phyloP scores from a whole-genome alignment of 371 early-diverging fungal genomes.

The Dichotomocladium elegans region DNA sequence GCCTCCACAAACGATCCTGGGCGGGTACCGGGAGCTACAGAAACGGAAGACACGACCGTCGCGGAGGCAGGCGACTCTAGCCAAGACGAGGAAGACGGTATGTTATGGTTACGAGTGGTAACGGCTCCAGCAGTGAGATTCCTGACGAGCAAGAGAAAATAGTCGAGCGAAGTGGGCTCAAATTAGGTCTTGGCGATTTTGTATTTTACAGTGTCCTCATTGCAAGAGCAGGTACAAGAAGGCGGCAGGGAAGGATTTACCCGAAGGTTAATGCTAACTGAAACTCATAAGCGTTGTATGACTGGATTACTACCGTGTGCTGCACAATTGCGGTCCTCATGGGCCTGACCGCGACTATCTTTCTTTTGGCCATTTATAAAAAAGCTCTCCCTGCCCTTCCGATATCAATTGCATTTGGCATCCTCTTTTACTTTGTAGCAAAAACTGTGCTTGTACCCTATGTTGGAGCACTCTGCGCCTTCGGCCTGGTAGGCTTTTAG shows the following conservation, averaged over 20 bases:
- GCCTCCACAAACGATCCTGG: too few relatives aligned
- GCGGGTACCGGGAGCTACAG: too few relatives aligned
- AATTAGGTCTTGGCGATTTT: conserved; percentile 87
- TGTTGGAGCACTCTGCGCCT: conserved; percentile 39
- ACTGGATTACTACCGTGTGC: conserved; percentile 84
- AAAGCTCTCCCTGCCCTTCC: conserved; percentile 87
- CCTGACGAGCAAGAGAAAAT: too few relatives aligned
- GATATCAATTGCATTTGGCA: conserved; percentile 84
- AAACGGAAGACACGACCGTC: too few relatives aligned
- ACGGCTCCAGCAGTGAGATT: too few relatives aligned
- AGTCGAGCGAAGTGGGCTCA: conserved; percentile 67
- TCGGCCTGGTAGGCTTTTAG: conserved; percentile 46
- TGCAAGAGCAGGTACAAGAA: conserved; percentile 66
- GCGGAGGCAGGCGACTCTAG: not conserved
- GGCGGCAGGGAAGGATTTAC: not conserved
- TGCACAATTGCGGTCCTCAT: conserved; percentile 79
- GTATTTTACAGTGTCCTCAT: conserved; percentile 87
- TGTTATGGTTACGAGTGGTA: too few relatives aligned
- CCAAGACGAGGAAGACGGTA: conserved; percentile 54
- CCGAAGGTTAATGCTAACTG: not conserved
- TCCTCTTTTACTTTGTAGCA: conserved; percentile 76
- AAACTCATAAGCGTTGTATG: conserved; percentile 60
- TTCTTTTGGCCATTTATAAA: conserved; percentile 74
- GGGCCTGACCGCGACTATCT: conserved; percentile 82
- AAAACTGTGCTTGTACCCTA: conserved; percentile 62